Percentiles rank a stretch among this genome's conserved stretches.
Evolutionary conservation across 768 basidiomycete species (phyloP).

Genomic region (Boletus eberwhitei): DNA sequence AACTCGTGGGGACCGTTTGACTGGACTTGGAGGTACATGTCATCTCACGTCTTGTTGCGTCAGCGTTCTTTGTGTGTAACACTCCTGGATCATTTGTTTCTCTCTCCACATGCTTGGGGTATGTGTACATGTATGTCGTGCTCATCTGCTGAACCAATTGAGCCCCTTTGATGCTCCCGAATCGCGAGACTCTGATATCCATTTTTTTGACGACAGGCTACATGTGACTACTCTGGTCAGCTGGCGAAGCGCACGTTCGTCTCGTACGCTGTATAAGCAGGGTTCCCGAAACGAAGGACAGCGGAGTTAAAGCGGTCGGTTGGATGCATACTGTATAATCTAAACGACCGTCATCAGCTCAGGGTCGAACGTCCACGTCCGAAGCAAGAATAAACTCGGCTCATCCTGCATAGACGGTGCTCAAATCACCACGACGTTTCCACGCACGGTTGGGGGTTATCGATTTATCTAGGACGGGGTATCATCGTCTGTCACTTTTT

Average conservation of each 20-base stretch:
- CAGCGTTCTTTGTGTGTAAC: background rate
- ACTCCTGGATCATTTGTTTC: background rate
- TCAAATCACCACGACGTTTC: background rate
- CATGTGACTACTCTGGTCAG: background rate
- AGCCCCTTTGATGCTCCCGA: background rate
- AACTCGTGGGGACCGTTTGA: slow-evolving; percentile 9
- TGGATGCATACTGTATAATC: background rate
- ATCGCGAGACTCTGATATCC: background rate
- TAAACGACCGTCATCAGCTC: background rate
- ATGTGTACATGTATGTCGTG: slow-evolving; percentile 2
- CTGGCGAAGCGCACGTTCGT: too few relatives aligned
- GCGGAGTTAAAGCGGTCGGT: background rate
- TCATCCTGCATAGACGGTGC: background rate
- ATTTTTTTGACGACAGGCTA: background rate
- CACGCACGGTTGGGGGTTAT: background rate
- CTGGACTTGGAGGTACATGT: background rate
- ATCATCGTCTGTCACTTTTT: background rate
- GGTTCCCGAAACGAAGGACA: background rate
- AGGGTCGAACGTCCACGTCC: background rate
- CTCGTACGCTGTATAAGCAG: background rate
- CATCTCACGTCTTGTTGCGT: background rate
- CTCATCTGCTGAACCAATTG: slow-evolving; percentile 1
- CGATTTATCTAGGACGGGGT: too few relatives aligned
- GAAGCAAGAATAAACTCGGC: background rate
- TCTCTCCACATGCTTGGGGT: background rate